Conservation (phyloP, 2,329 filamentous ascomycete species). For the Biscogniauxia sp. region DNA sequence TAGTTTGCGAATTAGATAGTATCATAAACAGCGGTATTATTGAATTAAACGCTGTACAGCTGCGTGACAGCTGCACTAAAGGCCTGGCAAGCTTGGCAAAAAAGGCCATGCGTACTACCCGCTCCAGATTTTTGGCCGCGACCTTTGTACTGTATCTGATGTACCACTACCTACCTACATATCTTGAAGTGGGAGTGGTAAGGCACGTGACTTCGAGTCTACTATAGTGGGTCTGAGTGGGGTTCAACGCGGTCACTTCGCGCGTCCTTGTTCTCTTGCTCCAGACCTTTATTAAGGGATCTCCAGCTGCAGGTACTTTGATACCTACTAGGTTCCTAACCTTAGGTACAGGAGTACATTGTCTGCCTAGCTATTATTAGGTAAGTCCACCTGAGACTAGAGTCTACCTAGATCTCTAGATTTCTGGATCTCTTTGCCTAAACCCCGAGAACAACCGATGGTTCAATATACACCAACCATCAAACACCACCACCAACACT, state of each 20-base stretch:
- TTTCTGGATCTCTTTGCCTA: not conserved
- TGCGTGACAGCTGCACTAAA: no score
- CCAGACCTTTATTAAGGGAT: not conserved
- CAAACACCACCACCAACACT: not conserved
- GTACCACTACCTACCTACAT: no score
- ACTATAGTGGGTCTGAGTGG: not conserved
- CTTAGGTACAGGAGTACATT: no score
- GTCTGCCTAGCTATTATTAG: not conserved
- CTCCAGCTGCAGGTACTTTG: not conserved
- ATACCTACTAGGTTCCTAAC: no score
- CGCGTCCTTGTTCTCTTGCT: not conserved
- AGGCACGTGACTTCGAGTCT: constrained; percentile 1
- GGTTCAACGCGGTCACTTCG: not conserved
- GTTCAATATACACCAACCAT: not conserved
- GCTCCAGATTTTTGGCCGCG: no score
- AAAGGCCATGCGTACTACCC: no score
- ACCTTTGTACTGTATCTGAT: no score
- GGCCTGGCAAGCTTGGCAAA: no score
- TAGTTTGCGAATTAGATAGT: no score
- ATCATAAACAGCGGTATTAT: no score
- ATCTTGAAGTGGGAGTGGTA: not conserved
- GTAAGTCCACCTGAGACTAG: not conserved
- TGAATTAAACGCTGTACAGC: no score
- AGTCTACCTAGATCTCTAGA: no score
- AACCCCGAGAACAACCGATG: not conserved